A percentile compares a stretch with the other conserved stretches of the same genome.
Evolutionary conservation across 371 early-diverging fungal genomes (phyloP).

Genomic region (Mucor velutinosus): DNA sequence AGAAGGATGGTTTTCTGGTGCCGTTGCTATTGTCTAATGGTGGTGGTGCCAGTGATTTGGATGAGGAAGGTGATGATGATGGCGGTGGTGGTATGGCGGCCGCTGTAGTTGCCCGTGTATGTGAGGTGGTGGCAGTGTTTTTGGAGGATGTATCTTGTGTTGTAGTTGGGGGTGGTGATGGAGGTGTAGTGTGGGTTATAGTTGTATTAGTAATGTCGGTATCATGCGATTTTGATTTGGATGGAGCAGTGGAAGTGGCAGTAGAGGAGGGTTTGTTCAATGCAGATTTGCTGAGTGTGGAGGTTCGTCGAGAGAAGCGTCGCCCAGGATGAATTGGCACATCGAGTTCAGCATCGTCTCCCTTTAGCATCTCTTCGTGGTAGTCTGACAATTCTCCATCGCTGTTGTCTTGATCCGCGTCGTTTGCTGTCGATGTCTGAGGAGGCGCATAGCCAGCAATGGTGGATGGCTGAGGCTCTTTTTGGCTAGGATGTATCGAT

Average conservation of each 20-base stretch:
- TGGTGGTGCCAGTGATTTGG: not conserved
- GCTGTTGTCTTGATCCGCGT: conserved; percentile 31
- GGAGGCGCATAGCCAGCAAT: not conserved
- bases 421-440: not conserved
- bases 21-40: not conserved
- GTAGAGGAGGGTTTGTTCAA: not conserved
- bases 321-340: conserved; percentile 6
- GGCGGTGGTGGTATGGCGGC: not conserved
- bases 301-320: conserved; percentile 10
- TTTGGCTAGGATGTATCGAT: conserved; percentile 20
- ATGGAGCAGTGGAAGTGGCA: not conserved
- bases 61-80: not conserved
- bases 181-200: not conserved
- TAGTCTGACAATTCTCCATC: conserved; percentile 59
- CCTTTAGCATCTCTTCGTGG: conserved; percentile 62
- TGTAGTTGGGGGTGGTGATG: not conserved
- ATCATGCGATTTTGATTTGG: not conserved
- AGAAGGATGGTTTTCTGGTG: conserved; percentile 25
- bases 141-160: not conserved
- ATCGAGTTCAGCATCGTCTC: conserved; percentile 25
- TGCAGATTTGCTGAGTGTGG: not conserved
- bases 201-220: not conserved
- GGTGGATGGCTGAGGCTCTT: not conserved
- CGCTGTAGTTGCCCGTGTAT: not conserved
- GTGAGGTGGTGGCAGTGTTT: not conserved